Evolutionary conservation across 2,329 filamentous ascomycete species (phyloP).

Genomic region (Pseudovirgaria hyperparasitica): DNA sequence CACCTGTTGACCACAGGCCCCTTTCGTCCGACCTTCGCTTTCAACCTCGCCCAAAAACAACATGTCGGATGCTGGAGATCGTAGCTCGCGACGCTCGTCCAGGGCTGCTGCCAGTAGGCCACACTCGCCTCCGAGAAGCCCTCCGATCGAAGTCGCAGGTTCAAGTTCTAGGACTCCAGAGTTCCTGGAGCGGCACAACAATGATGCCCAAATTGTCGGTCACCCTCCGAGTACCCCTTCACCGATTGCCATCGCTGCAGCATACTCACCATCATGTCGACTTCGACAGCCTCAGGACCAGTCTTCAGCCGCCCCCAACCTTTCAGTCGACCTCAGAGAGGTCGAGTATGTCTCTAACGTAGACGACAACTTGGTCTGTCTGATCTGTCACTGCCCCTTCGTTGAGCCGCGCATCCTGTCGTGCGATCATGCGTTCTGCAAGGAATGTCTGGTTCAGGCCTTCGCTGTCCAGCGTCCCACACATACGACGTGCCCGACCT

Average conservation of each 20-base stretch:
- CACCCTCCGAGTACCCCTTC: slow-evolving; percentile 24
- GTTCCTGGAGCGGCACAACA: no score
- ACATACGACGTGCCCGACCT: slow-evolving; percentile 41
- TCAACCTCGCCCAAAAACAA: no score
- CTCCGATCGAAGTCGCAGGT: no score
- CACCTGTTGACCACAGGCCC: no score
- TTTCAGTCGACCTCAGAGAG: slow-evolving; percentile 39
- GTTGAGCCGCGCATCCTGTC: slow-evolving; percentile 43
- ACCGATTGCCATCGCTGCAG: slow-evolving; percentile 24
- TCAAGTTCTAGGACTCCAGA: no score
- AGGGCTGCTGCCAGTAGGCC: no score
- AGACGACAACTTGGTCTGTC: slow-evolving; percentile 49
- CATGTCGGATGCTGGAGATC: no score
- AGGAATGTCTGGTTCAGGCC: slow-evolving; percentile 39
- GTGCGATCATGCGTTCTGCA: slow-evolving; percentile 53
- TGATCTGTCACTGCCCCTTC: slow-evolving; percentile 52
- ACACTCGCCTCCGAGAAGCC: no score
- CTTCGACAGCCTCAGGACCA: no score
- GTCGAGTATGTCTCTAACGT: slow-evolving; percentile 45
- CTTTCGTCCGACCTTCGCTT: no score
- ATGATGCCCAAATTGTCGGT: slow-evolving; percentile 22
- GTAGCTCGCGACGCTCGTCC: no score
- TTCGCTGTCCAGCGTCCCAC: slow-evolving; percentile 18
- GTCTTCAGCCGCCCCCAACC: slow-evolving; percentile 19
- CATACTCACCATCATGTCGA: slow-evolving; percentile 24